These are phyloP conservation scores for Rhinocladiella similis DNA, from an alignment of 2,329 filamentous ascomycete species.

Conservation along the genomic window DNA sequence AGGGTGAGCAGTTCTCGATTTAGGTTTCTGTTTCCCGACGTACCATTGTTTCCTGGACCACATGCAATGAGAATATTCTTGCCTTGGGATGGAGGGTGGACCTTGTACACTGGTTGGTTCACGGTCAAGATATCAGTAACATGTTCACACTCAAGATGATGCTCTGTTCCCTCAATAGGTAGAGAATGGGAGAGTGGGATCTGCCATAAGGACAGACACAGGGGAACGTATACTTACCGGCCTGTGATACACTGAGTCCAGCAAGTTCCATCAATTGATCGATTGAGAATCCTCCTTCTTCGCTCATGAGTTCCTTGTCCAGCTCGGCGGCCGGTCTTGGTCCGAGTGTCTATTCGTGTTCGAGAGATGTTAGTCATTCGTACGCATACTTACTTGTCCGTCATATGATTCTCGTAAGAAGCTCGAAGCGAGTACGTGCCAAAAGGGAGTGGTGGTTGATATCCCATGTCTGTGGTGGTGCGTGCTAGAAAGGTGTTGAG, in stretches of 20 bases:
- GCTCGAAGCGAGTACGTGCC: too few species aligned
- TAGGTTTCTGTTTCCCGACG: background rate
- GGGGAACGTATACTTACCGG: conserved; percentile 52
- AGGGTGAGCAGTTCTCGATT: too few species aligned
- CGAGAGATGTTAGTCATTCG: background rate
- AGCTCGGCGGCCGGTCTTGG: conserved; percentile 85
- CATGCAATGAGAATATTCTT: conserved; percentile 82
- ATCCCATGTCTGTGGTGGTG: too few species aligned
- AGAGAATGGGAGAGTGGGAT: background rate
- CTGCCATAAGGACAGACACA: too few species aligned
- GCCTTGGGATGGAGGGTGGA: conserved; percentile 74
- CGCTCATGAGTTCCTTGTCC: conserved; percentile 91
- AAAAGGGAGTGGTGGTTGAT: background rate
- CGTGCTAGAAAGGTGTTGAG: background rate
- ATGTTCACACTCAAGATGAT: conserved; percentile 3
- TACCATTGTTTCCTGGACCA: conserved; percentile 71
- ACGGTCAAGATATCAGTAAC: background rate
- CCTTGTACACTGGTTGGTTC: conserved; percentile 67
- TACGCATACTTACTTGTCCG: background rate
- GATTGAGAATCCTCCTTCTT: conserved; percentile 79
- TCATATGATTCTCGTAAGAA: too few species aligned
- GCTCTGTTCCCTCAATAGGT: too few species aligned
- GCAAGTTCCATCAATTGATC: conserved; percentile 98
- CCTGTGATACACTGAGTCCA: conserved; percentile 88
- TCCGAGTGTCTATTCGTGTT: conserved; percentile 67